These are phyloP conservation scores for Dittrichia graveolens DNA, from an alignment of 129 eudicot genomes.

Conservation along the genomic window DNA sequence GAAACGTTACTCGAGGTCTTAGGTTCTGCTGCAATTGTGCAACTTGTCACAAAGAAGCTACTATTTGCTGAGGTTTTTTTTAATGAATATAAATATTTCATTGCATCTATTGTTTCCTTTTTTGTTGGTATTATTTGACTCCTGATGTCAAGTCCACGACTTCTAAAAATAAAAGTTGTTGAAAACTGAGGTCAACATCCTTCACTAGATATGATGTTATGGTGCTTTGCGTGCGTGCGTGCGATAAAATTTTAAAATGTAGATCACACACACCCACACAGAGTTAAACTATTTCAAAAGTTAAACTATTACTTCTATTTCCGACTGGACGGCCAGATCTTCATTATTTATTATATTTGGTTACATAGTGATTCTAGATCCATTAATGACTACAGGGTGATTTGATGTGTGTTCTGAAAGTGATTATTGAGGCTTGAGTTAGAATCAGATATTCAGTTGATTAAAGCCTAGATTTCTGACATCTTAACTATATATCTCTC, in stretches of 20 bases:
- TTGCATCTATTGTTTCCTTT: slow-evolving; percentile 7
- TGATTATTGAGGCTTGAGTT: background rate
- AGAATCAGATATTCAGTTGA: too few relatives aligned
- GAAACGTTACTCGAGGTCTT: slow-evolving; percentile 84
- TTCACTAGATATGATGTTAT: background rate
- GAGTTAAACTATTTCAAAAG: too few relatives aligned
- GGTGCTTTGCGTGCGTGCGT: too few relatives aligned
- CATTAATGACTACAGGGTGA: background rate
- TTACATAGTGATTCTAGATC: background rate
- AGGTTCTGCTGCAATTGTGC: slow-evolving; percentile 89
- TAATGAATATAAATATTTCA: background rate
- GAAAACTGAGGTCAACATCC: background rate
- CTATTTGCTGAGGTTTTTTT: slow-evolving; percentile 84
- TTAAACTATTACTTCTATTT: background rate
- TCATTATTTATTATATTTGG: background rate
- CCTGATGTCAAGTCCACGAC: background rate
- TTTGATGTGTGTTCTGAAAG: background rate
- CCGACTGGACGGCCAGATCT: background rate
- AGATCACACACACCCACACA: too few relatives aligned
- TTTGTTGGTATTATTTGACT: background rate
- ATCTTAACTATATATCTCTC: too few relatives aligned
- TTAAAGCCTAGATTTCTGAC: too few relatives aligned
- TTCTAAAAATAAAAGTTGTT: background rate
- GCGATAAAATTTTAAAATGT: background rate
- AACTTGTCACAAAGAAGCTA: slow-evolving; percentile 81